Conservation (phyloP, 2,329 filamentous ascomycete species). For the Fusarium sp. region DNA sequence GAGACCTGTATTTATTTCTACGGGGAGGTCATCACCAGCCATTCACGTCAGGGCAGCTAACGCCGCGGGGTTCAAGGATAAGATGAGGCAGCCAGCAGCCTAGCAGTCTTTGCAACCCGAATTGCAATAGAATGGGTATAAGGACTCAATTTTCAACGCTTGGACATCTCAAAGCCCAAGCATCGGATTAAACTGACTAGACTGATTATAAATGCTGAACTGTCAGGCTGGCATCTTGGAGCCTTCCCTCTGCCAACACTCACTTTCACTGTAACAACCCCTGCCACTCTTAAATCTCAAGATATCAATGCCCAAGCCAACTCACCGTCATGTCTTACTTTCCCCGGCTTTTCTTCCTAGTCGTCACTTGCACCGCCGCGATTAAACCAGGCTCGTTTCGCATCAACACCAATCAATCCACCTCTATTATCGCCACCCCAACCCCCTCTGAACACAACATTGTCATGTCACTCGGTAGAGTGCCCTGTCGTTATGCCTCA, state of each 20-base stretch:
- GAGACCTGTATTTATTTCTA: conserved; percentile 44
- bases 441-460: conserved; percentile 28
- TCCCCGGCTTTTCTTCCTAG: conserved; percentile 19
- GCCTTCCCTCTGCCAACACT: conserved; percentile 11
- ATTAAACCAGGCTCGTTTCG: conserved; percentile 13
- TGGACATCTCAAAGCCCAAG: conserved; percentile 8
- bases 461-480: conserved; percentile 22
- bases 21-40: conserved; percentile 23
- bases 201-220: conserved; percentile 11
- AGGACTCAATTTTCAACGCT: conserved; percentile 13
- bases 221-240: conserved; percentile 6
- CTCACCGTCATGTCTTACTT: conserved; percentile 26
- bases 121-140: conserved; percentile 15
- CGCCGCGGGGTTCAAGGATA: conserved; percentile 31
- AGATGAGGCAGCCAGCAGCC: conserved; percentile 22
- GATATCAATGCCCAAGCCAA: conserved; percentile 34
- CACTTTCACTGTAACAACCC: conserved; percentile 3
- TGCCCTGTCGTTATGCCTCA: conserved; percentile 25
- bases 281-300: conserved; percentile 3
- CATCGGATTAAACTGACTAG: conserved; percentile 24
- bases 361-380: conserved; percentile 24
- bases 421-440: conserved; percentile 31
- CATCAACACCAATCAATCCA: conserved; percentile 14
- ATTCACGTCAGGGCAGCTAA: conserved; percentile 20
- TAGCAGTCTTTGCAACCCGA: conserved; percentile 22